These are phyloP conservation scores for Neurospora sp. DNA, from an alignment of 495 filamentous ascomycete genomes.

Conservation along the genomic window DNA sequence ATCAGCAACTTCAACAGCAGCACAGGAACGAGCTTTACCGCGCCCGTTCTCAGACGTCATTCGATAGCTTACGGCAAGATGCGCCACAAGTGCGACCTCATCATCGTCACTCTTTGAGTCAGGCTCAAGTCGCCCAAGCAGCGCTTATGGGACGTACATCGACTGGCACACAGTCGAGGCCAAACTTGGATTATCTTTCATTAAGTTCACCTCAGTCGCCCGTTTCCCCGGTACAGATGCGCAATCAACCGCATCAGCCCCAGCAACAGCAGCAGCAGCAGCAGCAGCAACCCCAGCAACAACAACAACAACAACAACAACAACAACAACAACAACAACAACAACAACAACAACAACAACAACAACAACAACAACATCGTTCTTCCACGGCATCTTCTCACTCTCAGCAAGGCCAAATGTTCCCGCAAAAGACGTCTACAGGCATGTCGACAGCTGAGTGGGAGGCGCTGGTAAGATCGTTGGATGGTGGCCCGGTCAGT, in stretches of 20 bases:
- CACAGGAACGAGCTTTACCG: constrained; percentile 20
- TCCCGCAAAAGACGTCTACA: constrained; percentile 16
- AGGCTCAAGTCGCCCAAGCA: constrained; percentile 18
- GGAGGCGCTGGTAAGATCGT: constrained; percentile 65
- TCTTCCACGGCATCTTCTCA: constrained; percentile 19
- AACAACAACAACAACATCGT: constrained; percentile 13
- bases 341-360: neutral
- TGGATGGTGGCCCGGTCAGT: constrained; percentile 69
- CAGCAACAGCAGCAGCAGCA: constrained; percentile 2
- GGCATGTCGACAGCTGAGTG: constrained; percentile 56
- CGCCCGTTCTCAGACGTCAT: constrained; percentile 27
- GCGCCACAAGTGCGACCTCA: constrained; percentile 24
- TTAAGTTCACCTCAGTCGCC: constrained; percentile 22
- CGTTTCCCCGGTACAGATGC: constrained; percentile 24
- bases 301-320: constrained; percentile 11
- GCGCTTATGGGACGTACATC: constrained; percentile 22
- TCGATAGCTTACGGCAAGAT: constrained; percentile 26
- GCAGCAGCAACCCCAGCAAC: too few species aligned
- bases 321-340: constrained; percentile 2
- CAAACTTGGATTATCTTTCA: constrained; percentile 32
- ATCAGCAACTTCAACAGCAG: constrained; percentile 15
- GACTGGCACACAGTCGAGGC: constrained; percentile 13
- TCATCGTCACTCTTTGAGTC: constrained; percentile 33
- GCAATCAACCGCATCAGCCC: constrained; percentile 22
- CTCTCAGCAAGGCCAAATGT: constrained; percentile 14